These are phyloP conservation scores for Auriscalpium orientale DNA, from an alignment of 768 basidiomycete species.

Conservation along the genomic window DNA sequence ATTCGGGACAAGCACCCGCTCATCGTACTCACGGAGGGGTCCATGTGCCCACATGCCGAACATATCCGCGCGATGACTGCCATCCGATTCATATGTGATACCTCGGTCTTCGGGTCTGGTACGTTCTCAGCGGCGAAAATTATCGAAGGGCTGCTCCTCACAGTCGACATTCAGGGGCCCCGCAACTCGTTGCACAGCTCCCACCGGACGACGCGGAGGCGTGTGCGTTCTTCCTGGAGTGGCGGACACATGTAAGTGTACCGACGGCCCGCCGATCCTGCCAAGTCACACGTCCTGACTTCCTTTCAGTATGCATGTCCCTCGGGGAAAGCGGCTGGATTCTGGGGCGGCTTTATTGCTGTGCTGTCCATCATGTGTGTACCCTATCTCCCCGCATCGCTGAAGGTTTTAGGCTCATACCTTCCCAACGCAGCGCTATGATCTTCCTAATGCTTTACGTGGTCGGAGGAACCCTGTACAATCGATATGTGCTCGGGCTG, in stretches of 20 bases:
- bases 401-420: not conserved
- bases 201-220: conserved; percentile 57
- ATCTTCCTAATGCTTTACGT: conserved; percentile 58
- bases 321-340: conserved; percentile 45
- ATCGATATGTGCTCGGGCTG: conserved; percentile 65
- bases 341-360: conserved; percentile 42
- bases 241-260: conserved; percentile 65
- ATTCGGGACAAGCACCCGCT: conserved; percentile 46
- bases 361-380: conserved; percentile 54
- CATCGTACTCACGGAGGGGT: conserved; percentile 54
- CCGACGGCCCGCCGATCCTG: not conserved
- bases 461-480: conserved; percentile 65
- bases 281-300: not conserved
- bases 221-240: conserved; percentile 81
- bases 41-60: conserved; percentile 47
- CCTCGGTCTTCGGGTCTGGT: conserved; percentile 49
- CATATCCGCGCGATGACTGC: conserved; percentile 51
- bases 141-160: not conserved
- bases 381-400: conserved; percentile 9
- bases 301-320: conserved; percentile 60
- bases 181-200: conserved; percentile 57
- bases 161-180: conserved; percentile 29
- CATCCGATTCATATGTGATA: conserved; percentile 74
- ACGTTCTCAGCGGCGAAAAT: conserved; percentile 12
- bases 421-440: conserved; percentile 34